phyloP scores from a whole-genome alignment of 2,329 filamentous ascomycete species.

The Mycosphaerelloides madeirae region DNA sequence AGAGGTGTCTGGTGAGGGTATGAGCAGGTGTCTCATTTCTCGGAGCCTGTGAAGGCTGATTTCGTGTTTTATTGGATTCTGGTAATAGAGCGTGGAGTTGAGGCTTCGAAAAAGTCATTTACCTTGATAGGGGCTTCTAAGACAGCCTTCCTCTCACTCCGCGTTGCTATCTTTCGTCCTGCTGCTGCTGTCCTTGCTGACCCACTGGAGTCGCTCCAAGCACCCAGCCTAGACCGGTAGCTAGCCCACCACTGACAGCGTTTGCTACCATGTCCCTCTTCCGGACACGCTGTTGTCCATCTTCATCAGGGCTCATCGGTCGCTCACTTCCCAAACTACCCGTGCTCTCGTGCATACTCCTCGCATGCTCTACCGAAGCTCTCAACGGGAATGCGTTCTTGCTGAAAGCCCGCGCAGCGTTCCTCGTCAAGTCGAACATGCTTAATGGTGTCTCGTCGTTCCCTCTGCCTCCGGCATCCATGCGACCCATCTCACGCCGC shows the following conservation, averaged over 20 bases:
- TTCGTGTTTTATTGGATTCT: no score
- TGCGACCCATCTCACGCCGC: conserved; percentile 36
- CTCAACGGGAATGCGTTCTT: conserved; percentile 43
- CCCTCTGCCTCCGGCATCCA: conserved; percentile 24
- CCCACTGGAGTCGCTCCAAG: conserved; percentile 44
- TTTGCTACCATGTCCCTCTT: conserved; percentile 69
- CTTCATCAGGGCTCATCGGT: conserved; percentile 21
- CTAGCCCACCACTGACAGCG: conserved; percentile 59
- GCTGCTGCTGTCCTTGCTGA: conserved; percentile 9
- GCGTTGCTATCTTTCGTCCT: conserved; percentile 3
- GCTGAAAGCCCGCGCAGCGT: conserved; percentile 45
- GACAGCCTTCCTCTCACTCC: no score
- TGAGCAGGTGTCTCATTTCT: no score
- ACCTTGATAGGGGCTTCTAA: no score
- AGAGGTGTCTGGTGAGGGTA: no score
- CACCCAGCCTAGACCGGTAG: conserved; percentile 61
- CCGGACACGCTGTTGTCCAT: conserved; percentile 47
- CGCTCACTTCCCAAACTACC: conserved; percentile 21
- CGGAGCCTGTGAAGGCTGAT: no score
- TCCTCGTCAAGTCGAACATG: conserved; percentile 49
- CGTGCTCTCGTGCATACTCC: conserved; percentile 18
- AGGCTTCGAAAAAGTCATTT: no score
- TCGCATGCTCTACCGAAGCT: conserved; percentile 10
- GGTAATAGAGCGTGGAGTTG: no score
- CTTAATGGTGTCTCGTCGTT: conserved; percentile 50